A percentile compares a stretch with the other conserved stretches of the same genome.
These are phyloP conservation scores for Cladophialophora exuberans DNA, from an alignment of 2,329 filamentous ascomycete species.

Conservation along the genomic window DNA sequence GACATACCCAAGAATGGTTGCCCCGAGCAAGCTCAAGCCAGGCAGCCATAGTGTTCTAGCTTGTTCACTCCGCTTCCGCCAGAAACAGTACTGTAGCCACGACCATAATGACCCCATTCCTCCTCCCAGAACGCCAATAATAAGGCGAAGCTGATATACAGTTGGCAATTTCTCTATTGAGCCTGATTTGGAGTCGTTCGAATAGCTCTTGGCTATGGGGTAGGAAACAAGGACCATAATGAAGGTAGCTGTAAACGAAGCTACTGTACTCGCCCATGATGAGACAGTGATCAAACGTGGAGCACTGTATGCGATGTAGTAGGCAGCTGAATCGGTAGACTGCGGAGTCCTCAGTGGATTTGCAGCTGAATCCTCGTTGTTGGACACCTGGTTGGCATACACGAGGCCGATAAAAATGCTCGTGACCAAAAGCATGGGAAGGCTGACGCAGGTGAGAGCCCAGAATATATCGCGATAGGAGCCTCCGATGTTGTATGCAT, in stretches of 20 bases:
- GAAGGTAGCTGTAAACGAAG: constrained; percentile 31
- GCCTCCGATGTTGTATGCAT: background rate
- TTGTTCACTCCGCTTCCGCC: background rate
- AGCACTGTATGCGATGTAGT: constrained; percentile 29
- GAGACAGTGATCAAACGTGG: constrained; percentile 31
- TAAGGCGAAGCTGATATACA: constrained; percentile 5
- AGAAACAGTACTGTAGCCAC: constrained; percentile 5
- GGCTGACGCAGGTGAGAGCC: constrained; percentile 7
- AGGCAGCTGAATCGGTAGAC: constrained; percentile 15
- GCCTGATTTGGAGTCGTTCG: constrained; percentile 4
- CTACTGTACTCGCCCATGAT: constrained; percentile 34
- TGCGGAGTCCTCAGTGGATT: background rate
- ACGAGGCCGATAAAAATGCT: constrained; percentile 14
- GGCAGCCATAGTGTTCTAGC: background rate
- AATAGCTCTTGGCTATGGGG: constrained; percentile 27
- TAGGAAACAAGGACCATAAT: constrained; percentile 34
- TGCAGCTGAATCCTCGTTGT: background rate
- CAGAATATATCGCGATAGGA: constrained; percentile 9
- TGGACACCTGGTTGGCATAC: constrained; percentile 10
- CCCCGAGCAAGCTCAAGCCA: background rate
- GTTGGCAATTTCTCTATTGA: background rate
- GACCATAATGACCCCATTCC: background rate
- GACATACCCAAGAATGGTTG: background rate
- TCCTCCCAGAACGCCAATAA: constrained; percentile 4
- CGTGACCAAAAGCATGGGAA: constrained; percentile 19